Base-by-base conservation (phyloP, 1,284 basidiomycete genomes). In the Marasmius sp. region DNA sequence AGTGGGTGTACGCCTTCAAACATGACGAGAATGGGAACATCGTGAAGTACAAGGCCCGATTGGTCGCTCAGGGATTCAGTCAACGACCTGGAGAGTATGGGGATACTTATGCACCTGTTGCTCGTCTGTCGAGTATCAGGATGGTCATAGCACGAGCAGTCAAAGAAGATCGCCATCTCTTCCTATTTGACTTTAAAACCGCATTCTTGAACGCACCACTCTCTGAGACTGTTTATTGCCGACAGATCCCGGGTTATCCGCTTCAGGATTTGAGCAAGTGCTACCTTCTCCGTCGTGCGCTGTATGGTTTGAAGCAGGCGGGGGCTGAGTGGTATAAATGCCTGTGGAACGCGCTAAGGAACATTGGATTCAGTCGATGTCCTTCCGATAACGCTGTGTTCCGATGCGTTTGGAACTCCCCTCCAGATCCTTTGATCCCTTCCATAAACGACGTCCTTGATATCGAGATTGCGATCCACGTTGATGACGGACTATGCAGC, bases 201-300 rank as follows among this genome's bases (percentile, higher is more conserved):
- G 77, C 75, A 0, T 77, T 73, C 60, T 68, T 78, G 0, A 71
- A 76, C 60, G 73, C 70, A 0, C 20, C 57, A 0, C 64, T 78
- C 0, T 38, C 68, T 1, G 63, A 72, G 41, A 63, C 67, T 9
- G 65, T 78, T 33, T 78, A 74, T 62, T 68, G 75, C 60, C 59
- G 68, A 18, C 66, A 70, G 6, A 73, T 75, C 3, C 67, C 68
- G 10, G 71, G 70, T 16, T 70, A 68, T 43, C 64, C 65, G 2
- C 57, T 61, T 7, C 4, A n/a, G 1, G 48, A 59, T 9, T 38
- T 55, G 0, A 39, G 51, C 0, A 54, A 58, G 20, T 66, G 67
- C 14, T 59, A 54, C 11, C 27, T 48, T 0, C 55, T 69, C 0
- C 37, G 37, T 8, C 52, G 62, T 18, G 64, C 64, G 2, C 48